A percentile compares a stretch with the other conserved stretches of the same genome.
Evolutionary conservation across 257 asterid genomes (phyloP).

Genomic region (Echium plantagineum): DNA sequence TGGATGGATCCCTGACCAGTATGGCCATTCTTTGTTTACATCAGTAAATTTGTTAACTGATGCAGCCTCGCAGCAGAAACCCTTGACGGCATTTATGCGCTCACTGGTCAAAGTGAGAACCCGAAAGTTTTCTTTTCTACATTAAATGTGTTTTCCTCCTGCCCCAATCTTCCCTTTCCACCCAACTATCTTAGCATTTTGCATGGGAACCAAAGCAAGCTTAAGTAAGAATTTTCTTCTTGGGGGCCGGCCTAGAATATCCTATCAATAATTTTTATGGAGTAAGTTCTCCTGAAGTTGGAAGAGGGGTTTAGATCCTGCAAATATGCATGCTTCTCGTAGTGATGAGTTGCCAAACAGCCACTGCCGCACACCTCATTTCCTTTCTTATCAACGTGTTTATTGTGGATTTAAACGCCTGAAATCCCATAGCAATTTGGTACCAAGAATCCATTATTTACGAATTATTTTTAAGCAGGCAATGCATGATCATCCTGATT

Average conservation of each 20-base stretch:
- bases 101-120: constrained; percentile 61
- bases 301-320: too few relatives aligned
- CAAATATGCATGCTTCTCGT: too few relatives aligned
- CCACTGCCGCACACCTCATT: too few relatives aligned
- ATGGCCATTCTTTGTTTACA: constrained; percentile 83
- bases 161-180: background rate
- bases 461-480: constrained; percentile 37
- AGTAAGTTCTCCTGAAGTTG: too few relatives aligned
- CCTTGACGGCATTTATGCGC: constrained; percentile 84
- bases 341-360: too few relatives aligned
- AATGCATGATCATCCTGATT: constrained; percentile 89
- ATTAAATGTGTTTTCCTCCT: too few relatives aligned
- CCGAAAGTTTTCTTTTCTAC: background rate
- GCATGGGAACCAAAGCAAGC: too few relatives aligned
- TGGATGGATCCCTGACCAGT: constrained; percentile 95
- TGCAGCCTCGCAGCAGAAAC: constrained; percentile 54
- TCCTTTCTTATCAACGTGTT: too few relatives aligned
- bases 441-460: too few relatives aligned
- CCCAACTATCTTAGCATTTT: background rate
- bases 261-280: constrained; percentile 1
- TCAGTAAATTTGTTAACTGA: constrained; percentile 48
- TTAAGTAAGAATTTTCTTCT: too few relatives aligned
- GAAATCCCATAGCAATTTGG: too few relatives aligned
- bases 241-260: background rate
- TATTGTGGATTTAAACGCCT: too few relatives aligned